Conservation (phyloP, 345 rosid species). For the Tarenaya hassleriana region DNA sequence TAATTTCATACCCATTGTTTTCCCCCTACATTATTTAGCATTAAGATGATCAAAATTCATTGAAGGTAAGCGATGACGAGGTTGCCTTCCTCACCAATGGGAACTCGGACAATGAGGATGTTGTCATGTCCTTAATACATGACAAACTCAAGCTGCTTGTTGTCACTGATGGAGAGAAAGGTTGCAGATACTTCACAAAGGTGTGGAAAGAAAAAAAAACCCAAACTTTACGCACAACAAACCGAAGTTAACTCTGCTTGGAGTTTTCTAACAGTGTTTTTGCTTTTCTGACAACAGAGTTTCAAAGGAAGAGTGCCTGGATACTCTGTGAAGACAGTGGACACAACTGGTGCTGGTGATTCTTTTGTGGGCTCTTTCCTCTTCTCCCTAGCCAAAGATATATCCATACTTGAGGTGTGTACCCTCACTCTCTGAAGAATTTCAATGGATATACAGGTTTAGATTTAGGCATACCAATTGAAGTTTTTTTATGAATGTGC, state of each 20-base stretch:
- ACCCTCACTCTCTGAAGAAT: background rate
- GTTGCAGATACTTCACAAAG: slow-evolving; percentile 61
- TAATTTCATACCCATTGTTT: too few species aligned
- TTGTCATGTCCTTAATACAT: slow-evolving; percentile 45
- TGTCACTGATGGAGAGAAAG: slow-evolving; percentile 63
- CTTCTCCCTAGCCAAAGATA: slow-evolving; percentile 35
- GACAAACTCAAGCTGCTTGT: slow-evolving; percentile 52
- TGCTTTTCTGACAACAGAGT: slow-evolving; percentile 14
- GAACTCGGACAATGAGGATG: slow-evolving; percentile 50
- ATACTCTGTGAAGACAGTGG: slow-evolving; percentile 45
- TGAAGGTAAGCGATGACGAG: slow-evolving; percentile 49
- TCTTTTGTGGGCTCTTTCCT: slow-evolving; percentile 56
- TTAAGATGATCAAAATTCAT: too few species aligned
- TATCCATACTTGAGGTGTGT: slow-evolving; percentile 16
- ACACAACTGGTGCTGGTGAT: slow-evolving; percentile 72
- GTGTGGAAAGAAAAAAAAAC: too few species aligned
- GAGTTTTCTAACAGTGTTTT: background rate
- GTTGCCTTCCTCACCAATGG: slow-evolving; percentile 44
- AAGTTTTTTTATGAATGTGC: background rate
- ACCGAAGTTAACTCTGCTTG: background rate
- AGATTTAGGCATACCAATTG: background rate
- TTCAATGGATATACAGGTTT: background rate
- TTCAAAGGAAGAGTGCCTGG: slow-evolving; percentile 47
- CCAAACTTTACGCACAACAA: background rate
- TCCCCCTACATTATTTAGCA: too few species aligned